Conservation (phyloP, 495 filamentous ascomycete genomes). For the Talaromyces wortmannii region DNA sequence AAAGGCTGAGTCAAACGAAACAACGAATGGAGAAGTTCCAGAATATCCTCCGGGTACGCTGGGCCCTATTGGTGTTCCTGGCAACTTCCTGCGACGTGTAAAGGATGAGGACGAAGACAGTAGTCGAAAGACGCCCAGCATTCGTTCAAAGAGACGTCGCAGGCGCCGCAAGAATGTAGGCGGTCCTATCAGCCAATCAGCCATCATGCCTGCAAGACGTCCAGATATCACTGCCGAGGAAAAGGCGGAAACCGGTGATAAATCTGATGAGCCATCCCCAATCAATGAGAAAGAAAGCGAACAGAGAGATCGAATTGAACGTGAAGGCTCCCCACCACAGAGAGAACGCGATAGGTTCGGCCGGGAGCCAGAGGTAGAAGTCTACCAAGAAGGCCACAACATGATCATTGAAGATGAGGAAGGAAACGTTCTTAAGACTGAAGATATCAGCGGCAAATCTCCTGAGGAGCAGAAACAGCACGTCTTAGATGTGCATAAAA, state of each 20-base stretch:
- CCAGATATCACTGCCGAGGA: constrained; percentile 17
- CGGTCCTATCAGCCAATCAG: constrained; percentile 85
- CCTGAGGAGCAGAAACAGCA: constrained; percentile 40
- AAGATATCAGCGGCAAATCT: constrained; percentile 35
- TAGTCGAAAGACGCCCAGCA: constrained; percentile 37
- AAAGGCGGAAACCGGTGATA: constrained; percentile 27
- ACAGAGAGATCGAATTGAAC: constrained; percentile 23
- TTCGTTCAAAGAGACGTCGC: constrained; percentile 54
- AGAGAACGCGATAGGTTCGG: constrained; percentile 27
- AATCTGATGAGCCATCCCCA: constrained; percentile 10
- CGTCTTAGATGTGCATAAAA: constrained; percentile 51
- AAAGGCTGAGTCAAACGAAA: constrained; percentile 47
- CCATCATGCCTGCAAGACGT: constrained; percentile 66
- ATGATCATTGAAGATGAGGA: constrained; percentile 82
- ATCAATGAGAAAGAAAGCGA: constrained; percentile 1
- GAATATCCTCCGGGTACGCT: constrained; percentile 72
- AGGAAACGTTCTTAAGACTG: constrained; percentile 69
- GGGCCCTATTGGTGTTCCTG: constrained; percentile 68
- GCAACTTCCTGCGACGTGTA: constrained; percentile 75
- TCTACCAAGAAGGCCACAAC: constrained; percentile 77
- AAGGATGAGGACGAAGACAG: constrained; percentile 63
- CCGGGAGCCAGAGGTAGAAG: constrained; percentile 45
- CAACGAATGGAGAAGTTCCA: constrained; percentile 54
- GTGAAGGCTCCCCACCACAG: constrained; percentile 20
- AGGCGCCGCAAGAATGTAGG: constrained; percentile 72